phyloP scores from a whole-genome alignment of 805 yeast species.

The Pichia manshurica region DNA sequence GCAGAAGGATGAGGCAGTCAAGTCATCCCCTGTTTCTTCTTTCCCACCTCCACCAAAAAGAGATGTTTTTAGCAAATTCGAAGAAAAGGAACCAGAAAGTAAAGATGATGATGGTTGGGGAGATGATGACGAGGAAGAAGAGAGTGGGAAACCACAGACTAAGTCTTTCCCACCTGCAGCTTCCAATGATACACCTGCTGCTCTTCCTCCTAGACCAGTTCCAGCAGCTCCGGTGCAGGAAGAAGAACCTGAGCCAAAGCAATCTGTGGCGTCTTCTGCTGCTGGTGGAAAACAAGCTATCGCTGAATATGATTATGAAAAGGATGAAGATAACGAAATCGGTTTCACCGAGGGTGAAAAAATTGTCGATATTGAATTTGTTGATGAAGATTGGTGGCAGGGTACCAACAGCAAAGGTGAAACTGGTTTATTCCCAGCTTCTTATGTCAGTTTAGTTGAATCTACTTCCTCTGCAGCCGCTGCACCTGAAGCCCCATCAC shows the following conservation, averaged over 20 bases:
- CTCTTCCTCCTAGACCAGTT: slow-evolving; percentile 22
- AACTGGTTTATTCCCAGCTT: slow-evolving; percentile 51
- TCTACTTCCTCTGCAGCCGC: slow-evolving; percentile 16
- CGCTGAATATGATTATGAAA: slow-evolving; percentile 76
- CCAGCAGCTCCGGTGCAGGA: slow-evolving; percentile 17
- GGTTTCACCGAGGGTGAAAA: slow-evolving; percentile 60
- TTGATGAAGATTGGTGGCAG: slow-evolving; percentile 72
- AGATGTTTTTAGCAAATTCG: slow-evolving; percentile 15
- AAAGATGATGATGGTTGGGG: slow-evolving; percentile 12
- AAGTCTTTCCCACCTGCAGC: neutral
- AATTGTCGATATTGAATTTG: slow-evolving; percentile 59
- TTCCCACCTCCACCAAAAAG: slow-evolving; percentile 12
- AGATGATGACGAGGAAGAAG: slow-evolving; percentile 19
- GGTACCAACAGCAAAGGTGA: slow-evolving; percentile 37
- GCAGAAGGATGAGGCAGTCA: neutral
- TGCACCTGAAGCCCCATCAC: slow-evolving; percentile 12
- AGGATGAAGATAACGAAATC: slow-evolving; percentile 74
- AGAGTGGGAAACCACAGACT: slow-evolving; percentile 17
- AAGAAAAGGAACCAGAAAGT: slow-evolving; percentile 22
- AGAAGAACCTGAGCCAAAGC: slow-evolving; percentile 13
- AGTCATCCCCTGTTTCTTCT: slow-evolving; percentile 5
- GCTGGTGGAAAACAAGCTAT: slow-evolving; percentile 42
- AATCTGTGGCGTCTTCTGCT: slow-evolving; percentile 9
- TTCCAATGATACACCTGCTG: slow-evolving; percentile 12
- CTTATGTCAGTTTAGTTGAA: slow-evolving; percentile 41